Evolutionary conservation across 257 asterid genomes (phyloP), one percentile per base, ranked within the genome.

Genomic region (Jaltomata sinuosa): DNA sequence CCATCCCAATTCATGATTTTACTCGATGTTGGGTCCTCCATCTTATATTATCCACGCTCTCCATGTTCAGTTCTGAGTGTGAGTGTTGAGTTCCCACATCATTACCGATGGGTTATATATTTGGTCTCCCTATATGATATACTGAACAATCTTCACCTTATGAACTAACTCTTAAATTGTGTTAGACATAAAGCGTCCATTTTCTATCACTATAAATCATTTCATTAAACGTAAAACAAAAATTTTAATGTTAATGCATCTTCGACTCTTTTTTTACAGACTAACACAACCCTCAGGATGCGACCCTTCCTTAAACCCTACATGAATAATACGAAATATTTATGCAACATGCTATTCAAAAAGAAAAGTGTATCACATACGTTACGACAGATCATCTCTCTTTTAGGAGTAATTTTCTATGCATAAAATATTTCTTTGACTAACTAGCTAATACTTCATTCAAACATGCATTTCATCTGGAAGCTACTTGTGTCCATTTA

Each of bases 291-390:
- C 16, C 0, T 29, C 6, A 31, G 19, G 19, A 16, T 64, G 19
- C 0, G 1, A 0, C 4, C 2, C 10, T 65, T 65, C 3, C 16
- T 5, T 27, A 1, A 0, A 1, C 6, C 8, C n/a, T n/a, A n/a
- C n/a, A n/a, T n/a, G n/a, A n/a, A n/a, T n/a, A n/a, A n/a, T n/a
- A n/a, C n/a, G n/a, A n/a, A n/a, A n/a, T n/a, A n/a, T n/a, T n/a
- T n/a, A n/a, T n/a, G n/a, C n/a, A n/a, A n/a, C n/a, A n/a, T n/a
- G n/a, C n/a, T n/a, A n/a, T n/a, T n/a, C n/a, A n/a, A n/a, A n/a
- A n/a, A n/a, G n/a, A n/a, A n/a, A n/a, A n/a, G n/a, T n/a, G n/a
- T n/a, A n/a, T n/a, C n/a, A n/a, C n/a, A n/a, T n/a, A n/a, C n/a
- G n/a, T n/a, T n/a, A n/a, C n/a, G n/a, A n/a, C n/a, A n/a, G n/a